Evolutionary conservation across 2,329 filamentous ascomycete species (phyloP).

Genomic region (Pyrenochaeta sp.): DNA sequence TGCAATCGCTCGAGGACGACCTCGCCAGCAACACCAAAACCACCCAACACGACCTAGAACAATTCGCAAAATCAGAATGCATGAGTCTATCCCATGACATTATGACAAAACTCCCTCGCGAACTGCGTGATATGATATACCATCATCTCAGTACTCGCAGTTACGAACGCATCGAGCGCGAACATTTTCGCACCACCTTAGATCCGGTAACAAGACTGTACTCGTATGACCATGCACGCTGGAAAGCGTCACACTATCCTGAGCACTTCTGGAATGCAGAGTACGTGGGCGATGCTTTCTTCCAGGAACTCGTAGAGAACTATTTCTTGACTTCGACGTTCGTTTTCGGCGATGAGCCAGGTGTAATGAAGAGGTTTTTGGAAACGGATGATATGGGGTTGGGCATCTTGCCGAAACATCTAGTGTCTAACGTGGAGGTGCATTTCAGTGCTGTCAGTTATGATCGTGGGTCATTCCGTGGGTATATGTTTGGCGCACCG

Average conservation of each 20-base stretch:
- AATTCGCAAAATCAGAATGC: slow-evolving; percentile 27
- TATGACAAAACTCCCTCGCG: slow-evolving; percentile 17
- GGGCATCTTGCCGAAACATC: slow-evolving; percentile 13
- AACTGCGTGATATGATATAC: slow-evolving; percentile 28
- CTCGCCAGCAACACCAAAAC: slow-evolving; percentile 7
- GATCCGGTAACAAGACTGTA: slow-evolving; percentile 27
- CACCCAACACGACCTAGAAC: slow-evolving; percentile 13
- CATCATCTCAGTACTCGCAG: slow-evolving; percentile 18
- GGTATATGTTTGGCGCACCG: slow-evolving; percentile 28
- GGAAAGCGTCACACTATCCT: slow-evolving; percentile 26
- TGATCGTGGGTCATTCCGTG: slow-evolving; percentile 27
- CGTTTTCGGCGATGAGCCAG: slow-evolving; percentile 25
- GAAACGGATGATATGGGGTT: slow-evolving; percentile 22
- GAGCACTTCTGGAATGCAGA: slow-evolving; percentile 25
- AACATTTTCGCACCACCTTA: slow-evolving; percentile 28
- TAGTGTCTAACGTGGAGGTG: slow-evolving; percentile 23
- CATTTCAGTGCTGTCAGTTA: slow-evolving; percentile 24
- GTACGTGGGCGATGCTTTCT: slow-evolving; percentile 12
- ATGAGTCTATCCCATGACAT: slow-evolving; percentile 12
- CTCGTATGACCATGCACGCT: slow-evolving; percentile 22
- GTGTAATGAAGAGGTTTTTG: slow-evolving; percentile 25
- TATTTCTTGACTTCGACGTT: slow-evolving; percentile 31
- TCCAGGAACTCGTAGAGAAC: slow-evolving; percentile 23
- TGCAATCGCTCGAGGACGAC: slow-evolving; percentile 12
- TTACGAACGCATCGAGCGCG: slow-evolving; percentile 22